Evolutionary conservation across 2,329 filamentous ascomycete species (phyloP).

Genomic region (Cladosporium colombiae): DNA sequence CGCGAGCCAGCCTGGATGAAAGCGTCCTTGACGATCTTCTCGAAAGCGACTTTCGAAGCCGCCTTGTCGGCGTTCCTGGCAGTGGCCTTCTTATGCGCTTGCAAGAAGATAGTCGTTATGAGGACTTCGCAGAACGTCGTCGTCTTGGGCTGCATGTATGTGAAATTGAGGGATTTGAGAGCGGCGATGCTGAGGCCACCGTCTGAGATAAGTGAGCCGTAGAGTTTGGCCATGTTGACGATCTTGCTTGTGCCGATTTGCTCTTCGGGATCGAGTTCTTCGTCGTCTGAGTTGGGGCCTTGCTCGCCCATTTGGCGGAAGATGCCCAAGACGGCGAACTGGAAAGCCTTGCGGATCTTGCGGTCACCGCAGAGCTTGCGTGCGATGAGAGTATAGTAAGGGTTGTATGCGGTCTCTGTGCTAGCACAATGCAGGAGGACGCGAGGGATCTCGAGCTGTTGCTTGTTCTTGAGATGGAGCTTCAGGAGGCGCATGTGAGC

Average conservation of each 20-base stretch:
- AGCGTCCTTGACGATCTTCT: slow-evolving; percentile 62
- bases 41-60: slow-evolving; percentile 47
- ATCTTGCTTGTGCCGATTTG: slow-evolving; percentile 58
- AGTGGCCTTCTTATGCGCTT: slow-evolving; percentile 42
- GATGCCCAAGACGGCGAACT: slow-evolving; percentile 81
- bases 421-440: slow-evolving; percentile 86
- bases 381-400: slow-evolving; percentile 87
- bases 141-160: slow-evolving; percentile 74
- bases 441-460: slow-evolving; percentile 81
- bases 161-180: slow-evolving; percentile 72
- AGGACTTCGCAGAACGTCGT: slow-evolving; percentile 78
- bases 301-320: slow-evolving; percentile 80
- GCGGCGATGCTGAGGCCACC: slow-evolving; percentile 59
- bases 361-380: slow-evolving; percentile 72
- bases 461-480: slow-evolving; percentile 79
- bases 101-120: slow-evolving; percentile 72
- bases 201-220: slow-evolving; percentile 62
- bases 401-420: slow-evolving; percentile 82
- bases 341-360: slow-evolving; percentile 78
- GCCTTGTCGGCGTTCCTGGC: slow-evolving; percentile 35
- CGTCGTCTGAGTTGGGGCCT: slow-evolving; percentile 61
- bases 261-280: slow-evolving; percentile 54
- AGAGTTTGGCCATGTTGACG: slow-evolving; percentile 69
- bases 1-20: slow-evolving; percentile 66
- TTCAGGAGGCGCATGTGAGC: slow-evolving; percentile 78